Percentiles rank a stretch among this genome's conserved stretches.
Conservation (phyloP, 1,284 basidiomycete genomes). For the Pyrrhoderma noxium region DNA sequence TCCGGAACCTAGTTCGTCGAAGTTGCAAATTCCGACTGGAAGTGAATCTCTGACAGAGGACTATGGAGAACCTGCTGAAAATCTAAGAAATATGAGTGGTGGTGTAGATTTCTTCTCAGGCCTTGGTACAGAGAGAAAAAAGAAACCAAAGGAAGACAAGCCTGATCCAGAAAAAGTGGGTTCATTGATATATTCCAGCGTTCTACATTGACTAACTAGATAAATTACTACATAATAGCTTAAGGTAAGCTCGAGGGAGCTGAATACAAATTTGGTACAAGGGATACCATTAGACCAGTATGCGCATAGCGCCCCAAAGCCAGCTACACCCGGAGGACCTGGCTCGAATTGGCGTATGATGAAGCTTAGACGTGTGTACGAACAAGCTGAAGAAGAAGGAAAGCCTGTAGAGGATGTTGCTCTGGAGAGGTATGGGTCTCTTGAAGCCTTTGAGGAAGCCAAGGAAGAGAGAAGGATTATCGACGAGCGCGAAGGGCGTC, state of each 20-base stretch:
- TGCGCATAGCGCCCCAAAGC: constrained; percentile 42
- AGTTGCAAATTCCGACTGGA: constrained; percentile 25
- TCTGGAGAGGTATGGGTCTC: constrained; percentile 78
- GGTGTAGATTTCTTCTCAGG: constrained; percentile 81
- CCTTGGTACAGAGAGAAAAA: constrained; percentile 71
- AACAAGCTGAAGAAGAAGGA: constrained; percentile 82
- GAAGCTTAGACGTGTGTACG: constrained; percentile 85
- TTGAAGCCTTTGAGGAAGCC: constrained; percentile 85
- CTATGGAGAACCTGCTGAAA: constrained; percentile 54
- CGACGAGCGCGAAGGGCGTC: constrained; percentile 68
- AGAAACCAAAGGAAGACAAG: constrained; percentile 54
- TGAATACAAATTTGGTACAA: constrained; percentile 71
- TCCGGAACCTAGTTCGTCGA: constrained; percentile 12
- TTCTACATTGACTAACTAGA: constrained; percentile 4
- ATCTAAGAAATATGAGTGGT: constrained; percentile 41
- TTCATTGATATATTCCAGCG: too few species aligned
- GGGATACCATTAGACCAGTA: constrained; percentile 53
- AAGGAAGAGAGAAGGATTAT: constrained; percentile 78
- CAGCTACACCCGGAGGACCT: constrained; percentile 72
- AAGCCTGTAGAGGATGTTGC: constrained; percentile 76
- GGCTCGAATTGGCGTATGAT: constrained; percentile 98
- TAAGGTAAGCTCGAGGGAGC: constrained; percentile 63
- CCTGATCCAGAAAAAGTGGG: constrained; percentile 66
- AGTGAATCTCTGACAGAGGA: constrained; percentile 60
- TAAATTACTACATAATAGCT: constrained; percentile 34